Conservation (phyloP, 257 asterid species). For the Misopates orontium region DNA sequence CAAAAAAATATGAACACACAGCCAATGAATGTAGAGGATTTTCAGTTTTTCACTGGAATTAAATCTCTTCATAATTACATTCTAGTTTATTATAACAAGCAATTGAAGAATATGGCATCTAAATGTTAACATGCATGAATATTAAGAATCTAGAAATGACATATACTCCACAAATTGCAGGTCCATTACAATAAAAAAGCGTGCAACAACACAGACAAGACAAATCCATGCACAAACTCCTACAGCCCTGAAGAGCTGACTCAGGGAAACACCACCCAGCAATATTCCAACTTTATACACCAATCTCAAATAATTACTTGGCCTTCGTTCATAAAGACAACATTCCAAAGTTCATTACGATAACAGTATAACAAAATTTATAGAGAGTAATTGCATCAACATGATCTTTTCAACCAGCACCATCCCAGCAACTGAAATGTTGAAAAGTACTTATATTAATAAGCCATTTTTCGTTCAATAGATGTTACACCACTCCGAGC, state of each 20-base stretch:
- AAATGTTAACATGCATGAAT: neutral
- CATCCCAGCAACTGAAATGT: slow-evolving; percentile 9
- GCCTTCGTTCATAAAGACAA: neutral
- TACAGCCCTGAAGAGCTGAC: neutral
- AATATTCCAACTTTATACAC: slow-evolving; percentile 1
- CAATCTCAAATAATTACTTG: neutral
- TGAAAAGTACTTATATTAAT: neutral
- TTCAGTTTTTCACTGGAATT: neutral
- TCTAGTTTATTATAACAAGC: neutral
- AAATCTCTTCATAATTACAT: neutral
- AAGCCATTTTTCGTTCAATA: slow-evolving; percentile 3
- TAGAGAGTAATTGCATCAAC: neutral
- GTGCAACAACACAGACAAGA: neutral
- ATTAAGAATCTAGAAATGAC: neutral
- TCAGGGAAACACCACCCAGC: slow-evolving; percentile 14
- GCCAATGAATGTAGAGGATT: too few species aligned
- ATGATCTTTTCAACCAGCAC: neutral
- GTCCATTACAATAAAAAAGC: neutral
- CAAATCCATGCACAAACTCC: neutral
- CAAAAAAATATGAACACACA: neutral
- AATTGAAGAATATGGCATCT: neutral
- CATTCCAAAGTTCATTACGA: neutral
- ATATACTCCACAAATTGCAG: neutral
- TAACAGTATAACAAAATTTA: slow-evolving; percentile 1
- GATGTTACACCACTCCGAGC: slow-evolving; percentile 6